phyloP scores from a whole-genome alignment of 1,284 basidiomycete genomes.

The Vanrija sp. region DNA sequence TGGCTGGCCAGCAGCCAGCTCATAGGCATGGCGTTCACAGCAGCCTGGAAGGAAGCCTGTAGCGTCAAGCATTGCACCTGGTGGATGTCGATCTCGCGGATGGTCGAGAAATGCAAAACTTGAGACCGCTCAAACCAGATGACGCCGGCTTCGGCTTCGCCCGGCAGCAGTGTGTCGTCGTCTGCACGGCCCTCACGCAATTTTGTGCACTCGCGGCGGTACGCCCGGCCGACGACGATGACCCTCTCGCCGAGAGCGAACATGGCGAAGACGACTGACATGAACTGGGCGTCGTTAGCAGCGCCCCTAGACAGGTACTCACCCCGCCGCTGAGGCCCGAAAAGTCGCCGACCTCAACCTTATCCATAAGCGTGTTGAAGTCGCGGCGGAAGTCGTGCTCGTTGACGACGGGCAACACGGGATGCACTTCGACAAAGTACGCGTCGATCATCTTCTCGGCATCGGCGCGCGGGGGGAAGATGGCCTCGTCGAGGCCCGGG shows the following conservation, averaged over 20 bases:
- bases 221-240: slow-evolving; percentile 55
- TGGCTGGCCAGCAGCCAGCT: slow-evolving; percentile 85
- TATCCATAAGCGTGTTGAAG: slow-evolving; percentile 68
- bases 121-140: slow-evolving; percentile 56
- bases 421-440: slow-evolving; percentile 79
- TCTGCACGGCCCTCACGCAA: slow-evolving; percentile 10
- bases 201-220: slow-evolving; percentile 62
- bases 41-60: slow-evolving; percentile 81
- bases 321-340: slow-evolving; percentile 13
- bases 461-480: slow-evolving; percentile 73
- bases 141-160: slow-evolving; percentile 46
- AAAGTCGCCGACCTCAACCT: slow-evolving; percentile 40
- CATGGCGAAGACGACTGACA: slow-evolving; percentile 80
- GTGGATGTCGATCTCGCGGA: slow-evolving; percentile 66
- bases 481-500: slow-evolving; percentile 77
- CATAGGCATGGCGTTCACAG: slow-evolving; percentile 83
- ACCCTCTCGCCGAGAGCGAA: slow-evolving; percentile 67
- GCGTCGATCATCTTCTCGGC: slow-evolving; percentile 81
- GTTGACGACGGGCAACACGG: slow-evolving; percentile 75
- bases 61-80: slow-evolving; percentile 85
- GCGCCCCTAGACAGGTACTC: background rate
- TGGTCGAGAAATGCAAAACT: slow-evolving; percentile 81
- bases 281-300: slow-evolving; percentile 55
- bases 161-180: slow-evolving; percentile 34
- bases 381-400: slow-evolving; percentile 71